These are phyloP conservation scores for Cinchona pubescens DNA, from an alignment of 257 asterid genomes.

Conservation along the genomic window DNA sequence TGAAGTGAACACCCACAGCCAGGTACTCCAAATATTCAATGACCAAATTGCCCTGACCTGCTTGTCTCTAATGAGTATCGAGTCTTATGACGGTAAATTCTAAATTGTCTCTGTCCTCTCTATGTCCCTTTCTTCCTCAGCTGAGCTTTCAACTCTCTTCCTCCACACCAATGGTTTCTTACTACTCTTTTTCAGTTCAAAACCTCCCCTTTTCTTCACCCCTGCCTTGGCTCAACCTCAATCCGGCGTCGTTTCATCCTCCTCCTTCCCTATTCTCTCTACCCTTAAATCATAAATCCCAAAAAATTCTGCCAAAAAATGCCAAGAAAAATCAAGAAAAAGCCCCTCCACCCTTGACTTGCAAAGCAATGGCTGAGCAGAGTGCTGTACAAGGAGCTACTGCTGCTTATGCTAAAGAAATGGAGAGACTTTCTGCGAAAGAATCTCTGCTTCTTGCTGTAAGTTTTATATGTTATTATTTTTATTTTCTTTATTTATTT, in stretches of 20 bases:
- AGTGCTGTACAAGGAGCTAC: slow-evolving; percentile 65
- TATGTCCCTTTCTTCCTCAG: too few species aligned
- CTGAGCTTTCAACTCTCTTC: neutral
- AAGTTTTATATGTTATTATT: too few species aligned
- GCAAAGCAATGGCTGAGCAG: slow-evolving; percentile 64
- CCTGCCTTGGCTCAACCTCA: neutral
- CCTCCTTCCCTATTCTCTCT: neutral
- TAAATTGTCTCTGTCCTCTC: too few species aligned
- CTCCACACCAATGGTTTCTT: slow-evolving; percentile 19
- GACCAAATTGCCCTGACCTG: too few species aligned
- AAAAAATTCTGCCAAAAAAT: slow-evolving; percentile 14
- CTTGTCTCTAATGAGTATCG: too few species aligned
- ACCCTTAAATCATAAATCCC: neutral
- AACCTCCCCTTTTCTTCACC: slow-evolving; percentile 4
- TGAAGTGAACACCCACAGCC: too few species aligned
- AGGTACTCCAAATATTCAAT: too few species aligned
- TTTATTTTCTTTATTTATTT: neutral
- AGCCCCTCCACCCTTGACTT: slow-evolving; percentile 1
- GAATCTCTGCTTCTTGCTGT: slow-evolving; percentile 91
- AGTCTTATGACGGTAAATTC: too few species aligned
- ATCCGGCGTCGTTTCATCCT: neutral
- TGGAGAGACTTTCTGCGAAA: slow-evolving; percentile 90
- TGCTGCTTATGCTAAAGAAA: slow-evolving; percentile 84
- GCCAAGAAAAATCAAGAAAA: slow-evolving; percentile 6
- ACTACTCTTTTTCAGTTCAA: neutral